Evolutionary conservation across 306 rosid genomes (phyloP).

Genomic region (Elaeagnus macrophylla): DNA sequence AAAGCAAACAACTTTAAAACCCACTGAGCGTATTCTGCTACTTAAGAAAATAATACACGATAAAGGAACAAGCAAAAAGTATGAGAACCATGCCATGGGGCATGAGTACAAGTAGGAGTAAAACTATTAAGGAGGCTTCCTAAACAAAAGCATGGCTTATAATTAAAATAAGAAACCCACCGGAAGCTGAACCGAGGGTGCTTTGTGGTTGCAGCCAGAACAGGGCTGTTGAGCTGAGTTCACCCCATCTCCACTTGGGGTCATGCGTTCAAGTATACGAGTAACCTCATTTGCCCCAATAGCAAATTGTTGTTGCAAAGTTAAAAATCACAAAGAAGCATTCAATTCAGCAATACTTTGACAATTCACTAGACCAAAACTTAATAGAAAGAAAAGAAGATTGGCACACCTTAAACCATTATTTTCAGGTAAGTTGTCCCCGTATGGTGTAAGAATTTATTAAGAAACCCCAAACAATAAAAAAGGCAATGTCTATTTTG

Average conservation of each 20-base stretch:
- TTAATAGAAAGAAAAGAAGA: background rate
- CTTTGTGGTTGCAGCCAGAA: constrained; percentile 1
- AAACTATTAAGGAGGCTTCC: background rate
- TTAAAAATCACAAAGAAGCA: background rate
- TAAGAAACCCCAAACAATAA: background rate
- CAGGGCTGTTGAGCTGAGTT: background rate
- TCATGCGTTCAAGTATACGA: constrained; percentile 74
- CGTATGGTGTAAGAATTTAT: background rate
- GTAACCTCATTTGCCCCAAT: constrained; percentile 82
- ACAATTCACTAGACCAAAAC: background rate
- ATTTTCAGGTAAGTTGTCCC: constrained; percentile 56
- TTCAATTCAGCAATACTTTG: background rate
- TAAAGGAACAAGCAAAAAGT: no score
- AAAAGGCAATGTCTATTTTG: no score
- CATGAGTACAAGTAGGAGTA: background rate
- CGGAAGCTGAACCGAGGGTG: constrained; percentile 46
- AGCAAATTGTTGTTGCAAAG: constrained; percentile 61
- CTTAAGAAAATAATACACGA: no score
- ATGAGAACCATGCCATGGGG: background rate
- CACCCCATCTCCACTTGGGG: constrained; percentile 23
- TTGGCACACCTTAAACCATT: constrained; percentile 61
- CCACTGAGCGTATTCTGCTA: no score
- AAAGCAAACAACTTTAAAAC: no score
- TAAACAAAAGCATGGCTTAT: background rate
- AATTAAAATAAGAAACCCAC: constrained; percentile 13